Evolutionary conservation across 805 yeast species (phyloP), one percentile per base, ranked within the genome.

Genomic region (Clavispora phyllophila): DNA sequence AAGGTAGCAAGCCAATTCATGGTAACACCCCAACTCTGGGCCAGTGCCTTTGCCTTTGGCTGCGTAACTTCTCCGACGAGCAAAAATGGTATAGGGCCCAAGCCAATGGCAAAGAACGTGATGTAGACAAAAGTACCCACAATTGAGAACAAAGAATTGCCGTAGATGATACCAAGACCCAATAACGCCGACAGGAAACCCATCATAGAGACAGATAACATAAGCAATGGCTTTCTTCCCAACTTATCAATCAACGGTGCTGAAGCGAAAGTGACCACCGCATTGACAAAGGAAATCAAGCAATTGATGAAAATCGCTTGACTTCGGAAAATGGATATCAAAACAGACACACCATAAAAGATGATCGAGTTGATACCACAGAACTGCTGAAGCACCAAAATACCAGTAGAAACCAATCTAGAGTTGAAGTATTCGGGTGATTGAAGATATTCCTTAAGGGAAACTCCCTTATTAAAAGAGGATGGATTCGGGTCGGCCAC

Each of bases 31-130:
- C 87, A 84, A 58, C 96, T 83, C 64, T 93, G 99, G 0, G 98
- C 97, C 36, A 81, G 71, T 2, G 90, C 90, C 44, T 81, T 81
- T 2, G 91, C 91, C 45, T 81, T 79, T 2, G 75, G 66, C 46
- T 89, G 95, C 0, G 95, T 84, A n/a, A 91, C 81, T 59, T 93
- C 98, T 6, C 95, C 79, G 9, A 91, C 82, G 40, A 90, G 65
- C 51, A 91, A 66, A 65, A 93, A 91, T 33, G 99, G 99, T 42
- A 93, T 89, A 6, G 99, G 99, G 0, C 99, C 99, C 47, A 89
- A 61, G 0, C 99, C 99, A 26, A 85, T 67, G 0, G 97, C 98
- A 68, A 91, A 93, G 22, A 88, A 77, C 0, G 84, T 80, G 38
- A 91, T 89, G 58, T 88, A 90, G 1, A 75, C 57, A 41, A 87